Evolutionary conservation across 345 rosid genomes (phyloP).

Genomic region (Hypericum androsaemum): DNA sequence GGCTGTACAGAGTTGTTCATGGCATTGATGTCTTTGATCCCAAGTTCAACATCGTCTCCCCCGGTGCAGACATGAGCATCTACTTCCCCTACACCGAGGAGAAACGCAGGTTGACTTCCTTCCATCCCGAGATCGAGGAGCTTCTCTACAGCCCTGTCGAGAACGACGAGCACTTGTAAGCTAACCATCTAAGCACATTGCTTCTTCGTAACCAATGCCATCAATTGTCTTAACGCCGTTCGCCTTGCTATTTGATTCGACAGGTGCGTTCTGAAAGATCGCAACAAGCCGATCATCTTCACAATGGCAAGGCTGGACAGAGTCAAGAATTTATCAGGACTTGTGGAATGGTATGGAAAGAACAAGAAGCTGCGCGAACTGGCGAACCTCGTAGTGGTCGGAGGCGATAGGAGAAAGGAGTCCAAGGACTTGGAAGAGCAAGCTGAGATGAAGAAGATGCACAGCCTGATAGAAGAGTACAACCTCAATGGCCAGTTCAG

Average conservation of each 20-base stretch:
- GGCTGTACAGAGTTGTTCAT: slow-evolving; percentile 82
- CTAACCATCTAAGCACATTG: background rate
- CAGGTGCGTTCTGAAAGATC: slow-evolving; percentile 35
- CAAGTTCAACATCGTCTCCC: slow-evolving; percentile 87
- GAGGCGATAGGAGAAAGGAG: background rate
- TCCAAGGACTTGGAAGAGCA: background rate
- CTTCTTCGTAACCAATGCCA: background rate
- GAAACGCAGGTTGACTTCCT: slow-evolving; percentile 41
- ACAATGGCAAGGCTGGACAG: background rate
- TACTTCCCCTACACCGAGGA: slow-evolving; percentile 61
- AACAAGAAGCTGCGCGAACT: background rate
- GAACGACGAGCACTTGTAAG: slow-evolving; percentile 69
- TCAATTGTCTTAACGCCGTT: background rate
- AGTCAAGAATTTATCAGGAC: background rate
- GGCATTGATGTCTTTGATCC: slow-evolving; percentile 79
- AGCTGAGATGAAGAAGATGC: slow-evolving; percentile 2
- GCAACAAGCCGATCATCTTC: slow-evolving; percentile 1
- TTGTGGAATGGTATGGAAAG: background rate
- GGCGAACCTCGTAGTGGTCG: background rate
- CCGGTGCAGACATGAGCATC: slow-evolving; percentile 70
- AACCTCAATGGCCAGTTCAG: slow-evolving; percentile 40
- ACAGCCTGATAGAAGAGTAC: slow-evolving; percentile 15
- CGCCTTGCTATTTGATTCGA: background rate
- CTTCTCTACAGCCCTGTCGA: slow-evolving; percentile 65
- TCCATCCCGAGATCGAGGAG: slow-evolving; percentile 63